Evolutionary conservation across 345 rosid species (phyloP).

Genomic region (Syzygium aqueum): DNA sequence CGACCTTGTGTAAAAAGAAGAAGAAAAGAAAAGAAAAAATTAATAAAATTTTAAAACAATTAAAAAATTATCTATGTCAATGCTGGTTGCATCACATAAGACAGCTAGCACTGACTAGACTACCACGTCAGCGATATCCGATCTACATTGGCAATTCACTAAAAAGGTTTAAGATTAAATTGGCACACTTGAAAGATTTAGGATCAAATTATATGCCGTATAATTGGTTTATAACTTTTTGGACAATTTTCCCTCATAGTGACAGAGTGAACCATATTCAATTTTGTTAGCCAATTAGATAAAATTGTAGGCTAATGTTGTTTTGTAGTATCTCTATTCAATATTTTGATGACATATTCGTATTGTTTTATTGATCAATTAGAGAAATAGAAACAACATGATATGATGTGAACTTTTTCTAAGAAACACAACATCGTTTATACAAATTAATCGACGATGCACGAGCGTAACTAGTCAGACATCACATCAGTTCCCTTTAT

Average conservation of each 20-base stretch:
- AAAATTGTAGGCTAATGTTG: background rate
- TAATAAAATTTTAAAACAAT: no score
- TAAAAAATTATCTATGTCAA: accelerated
- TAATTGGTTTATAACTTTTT: no score
- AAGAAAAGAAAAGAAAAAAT: no score
- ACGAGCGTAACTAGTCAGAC: background rate
- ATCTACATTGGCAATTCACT: no score
- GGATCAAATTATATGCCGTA: accelerated
- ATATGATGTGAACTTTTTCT: background rate
- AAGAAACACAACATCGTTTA: background rate
- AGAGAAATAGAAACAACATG: background rate
- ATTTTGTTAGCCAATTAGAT: background rate
- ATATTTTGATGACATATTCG: background rate
- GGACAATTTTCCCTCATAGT: background rate
- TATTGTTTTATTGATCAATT: no score
- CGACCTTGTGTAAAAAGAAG: background rate
- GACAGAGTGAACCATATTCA: background rate
- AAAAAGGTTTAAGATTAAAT: no score
- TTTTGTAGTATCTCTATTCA: background rate
- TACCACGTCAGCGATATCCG: background rate
- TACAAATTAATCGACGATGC: background rate
- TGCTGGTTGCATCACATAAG: accelerated
- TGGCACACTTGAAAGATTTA: no score
- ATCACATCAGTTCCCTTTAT: background rate
- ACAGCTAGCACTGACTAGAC: background rate